Conservation (phyloP, 2,329 filamentous ascomycete genomes). For the Fusarium goolgardi region DNA sequence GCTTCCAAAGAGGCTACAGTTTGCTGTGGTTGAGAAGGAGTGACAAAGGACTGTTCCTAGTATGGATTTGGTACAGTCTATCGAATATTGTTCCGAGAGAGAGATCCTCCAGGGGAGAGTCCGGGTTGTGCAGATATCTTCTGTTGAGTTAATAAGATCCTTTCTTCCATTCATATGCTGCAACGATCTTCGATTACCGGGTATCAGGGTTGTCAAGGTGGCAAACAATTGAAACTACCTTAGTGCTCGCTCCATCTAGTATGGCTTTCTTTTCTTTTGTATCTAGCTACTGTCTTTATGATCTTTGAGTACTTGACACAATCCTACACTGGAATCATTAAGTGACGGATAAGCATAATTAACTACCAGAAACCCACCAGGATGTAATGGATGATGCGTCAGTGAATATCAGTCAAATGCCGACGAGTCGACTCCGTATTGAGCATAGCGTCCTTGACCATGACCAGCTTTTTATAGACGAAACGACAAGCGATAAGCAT, state of each 20-base stretch:
- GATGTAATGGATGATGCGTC: neutral
- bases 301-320: neutral
- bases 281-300: neutral
- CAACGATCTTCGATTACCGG: neutral
- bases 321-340: neutral
- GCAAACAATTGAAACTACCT: neutral
- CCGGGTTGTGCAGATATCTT: neutral
- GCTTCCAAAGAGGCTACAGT: slow-evolving; percentile 55
- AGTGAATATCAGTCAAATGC: neutral
- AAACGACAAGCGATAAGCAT: neutral
- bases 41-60: neutral
- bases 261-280: neutral
- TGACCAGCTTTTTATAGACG: neutral
- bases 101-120: neutral
- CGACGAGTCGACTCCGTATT: neutral
- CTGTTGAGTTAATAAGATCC: neutral
- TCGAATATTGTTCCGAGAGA: too few relatives aligned
- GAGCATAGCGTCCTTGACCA: neutral
- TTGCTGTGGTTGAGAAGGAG: slow-evolving; percentile 53
- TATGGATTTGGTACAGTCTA: neutral
- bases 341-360: neutral
- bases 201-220: neutral
- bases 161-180: neutral
- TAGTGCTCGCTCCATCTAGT: neutral
- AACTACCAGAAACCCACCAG: neutral